phyloP scores from a whole-genome alignment of 805 yeast genomes.

The Komagataella mondaviorum region DNA sequence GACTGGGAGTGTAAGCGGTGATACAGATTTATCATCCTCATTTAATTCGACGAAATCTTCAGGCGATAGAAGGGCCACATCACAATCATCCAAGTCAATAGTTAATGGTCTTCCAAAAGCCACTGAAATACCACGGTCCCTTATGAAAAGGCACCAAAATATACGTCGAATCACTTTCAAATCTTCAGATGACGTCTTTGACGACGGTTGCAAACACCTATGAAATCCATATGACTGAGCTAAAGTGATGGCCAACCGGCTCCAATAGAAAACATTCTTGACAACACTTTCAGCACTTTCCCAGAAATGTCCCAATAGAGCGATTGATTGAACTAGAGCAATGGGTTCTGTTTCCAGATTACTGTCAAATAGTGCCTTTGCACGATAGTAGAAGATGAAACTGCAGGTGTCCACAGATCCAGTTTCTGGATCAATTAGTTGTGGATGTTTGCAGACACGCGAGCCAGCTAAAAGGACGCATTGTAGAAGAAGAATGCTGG shows the following conservation, averaged over 20 bases:
- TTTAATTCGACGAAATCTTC: constrained; percentile 34
- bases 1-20: constrained; percentile 8
- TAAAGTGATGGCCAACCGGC: constrained; percentile 50
- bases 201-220: constrained; percentile 18
- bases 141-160: constrained; percentile 68
- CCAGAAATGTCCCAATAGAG: constrained; percentile 57
- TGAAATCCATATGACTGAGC: constrained; percentile 75
- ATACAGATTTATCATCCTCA: constrained; percentile 23
- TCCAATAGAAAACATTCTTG: constrained; percentile 57
- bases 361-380: constrained; percentile 62
- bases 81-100: constrained; percentile 62
- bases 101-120: constrained; percentile 64
- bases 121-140: constrained; percentile 56
- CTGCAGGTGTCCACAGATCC: constrained; percentile 31
- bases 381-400: constrained; percentile 53
- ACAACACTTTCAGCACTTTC: constrained; percentile 62
- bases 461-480: constrained; percentile 60
- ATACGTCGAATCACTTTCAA: constrained; percentile 11
- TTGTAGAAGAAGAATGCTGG: constrained; percentile 49
- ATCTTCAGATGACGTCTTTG: constrained; percentile 6
- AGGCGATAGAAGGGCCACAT: constrained; percentile 56
- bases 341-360: constrained; percentile 55
- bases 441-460: constrained; percentile 41
- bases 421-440: constrained; percentile 26
- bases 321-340: constrained; percentile 44